These are phyloP conservation scores for Aspergillus indologenus DNA, from an alignment of 495 filamentous ascomycete species.

Conservation along the genomic window DNA sequence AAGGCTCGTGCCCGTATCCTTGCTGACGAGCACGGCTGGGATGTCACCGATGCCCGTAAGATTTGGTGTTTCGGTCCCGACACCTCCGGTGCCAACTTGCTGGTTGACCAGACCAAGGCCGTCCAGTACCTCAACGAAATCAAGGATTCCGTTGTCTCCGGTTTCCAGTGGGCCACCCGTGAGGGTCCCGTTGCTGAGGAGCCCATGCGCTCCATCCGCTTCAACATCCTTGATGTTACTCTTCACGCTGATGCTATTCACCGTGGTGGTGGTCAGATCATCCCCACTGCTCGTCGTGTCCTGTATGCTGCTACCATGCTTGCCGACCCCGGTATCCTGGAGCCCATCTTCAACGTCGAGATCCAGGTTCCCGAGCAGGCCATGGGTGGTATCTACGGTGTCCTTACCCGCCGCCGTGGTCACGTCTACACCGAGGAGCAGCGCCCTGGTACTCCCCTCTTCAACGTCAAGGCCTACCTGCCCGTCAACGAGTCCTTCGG, in stretches of 20 bases:
- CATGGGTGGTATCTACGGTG: constrained; percentile 99
- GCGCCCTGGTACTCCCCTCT: constrained; percentile 96
- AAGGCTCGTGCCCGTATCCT: constrained; percentile 96
- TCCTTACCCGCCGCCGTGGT: constrained; percentile 95
- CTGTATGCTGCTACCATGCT: constrained; percentile 90
- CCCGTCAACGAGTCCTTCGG: constrained; percentile 99
- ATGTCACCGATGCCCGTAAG: constrained; percentile 99
- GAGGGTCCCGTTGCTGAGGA: constrained; percentile 98
- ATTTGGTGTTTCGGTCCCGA: constrained; percentile 99
- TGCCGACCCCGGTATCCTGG: constrained; percentile 83
- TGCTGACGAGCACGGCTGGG: constrained; percentile 97
- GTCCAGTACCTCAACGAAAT: constrained; percentile 99
- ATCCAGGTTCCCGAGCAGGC: constrained; percentile 98
- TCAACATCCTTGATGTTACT: constrained; percentile 99
- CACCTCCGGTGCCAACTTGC: constrained; percentile 94
- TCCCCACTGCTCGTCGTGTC: constrained; percentile 96
- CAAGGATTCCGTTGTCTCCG: constrained; percentile 99
- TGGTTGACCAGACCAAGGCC: constrained; percentile 99
- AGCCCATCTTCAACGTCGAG: constrained; percentile 98
- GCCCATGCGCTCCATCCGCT: constrained; percentile 94
- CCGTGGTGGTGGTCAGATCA: constrained; percentile 98
- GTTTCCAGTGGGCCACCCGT: constrained; percentile 99
- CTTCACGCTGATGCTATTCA: constrained; percentile 99
- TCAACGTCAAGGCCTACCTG: constrained; percentile 99
- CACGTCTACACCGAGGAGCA: constrained; percentile 99